Percentiles rank a stretch among this genome's conserved stretches.
Conservation (phyloP, 2,329 filamentous ascomycete genomes). For the Cordyceps javanica region DNA sequence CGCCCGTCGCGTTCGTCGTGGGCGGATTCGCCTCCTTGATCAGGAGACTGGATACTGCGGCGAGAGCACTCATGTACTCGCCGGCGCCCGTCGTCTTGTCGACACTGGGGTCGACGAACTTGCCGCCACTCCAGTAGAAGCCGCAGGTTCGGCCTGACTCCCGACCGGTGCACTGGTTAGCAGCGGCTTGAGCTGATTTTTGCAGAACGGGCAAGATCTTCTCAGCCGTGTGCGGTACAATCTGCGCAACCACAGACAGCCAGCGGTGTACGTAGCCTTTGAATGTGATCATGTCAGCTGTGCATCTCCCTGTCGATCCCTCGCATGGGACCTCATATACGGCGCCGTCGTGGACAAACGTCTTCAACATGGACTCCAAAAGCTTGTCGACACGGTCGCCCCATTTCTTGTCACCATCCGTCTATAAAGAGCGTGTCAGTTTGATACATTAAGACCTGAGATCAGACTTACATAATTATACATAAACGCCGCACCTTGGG, state of each 20-base stretch:
- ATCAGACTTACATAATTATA: constrained; percentile 51
- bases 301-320: constrained; percentile 47
- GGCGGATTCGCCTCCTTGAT: constrained; percentile 31
- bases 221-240: constrained; percentile 54
- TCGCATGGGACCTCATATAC: constrained; percentile 66
- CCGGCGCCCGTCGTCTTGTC: constrained; percentile 48
- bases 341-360: constrained; percentile 51
- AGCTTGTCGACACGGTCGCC: constrained; percentile 41
- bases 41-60: constrained; percentile 44
- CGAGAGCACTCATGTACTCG: constrained; percentile 50
- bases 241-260: constrained; percentile 52
- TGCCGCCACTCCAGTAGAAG: constrained; percentile 45
- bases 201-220: constrained; percentile 52
- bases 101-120: constrained; percentile 25
- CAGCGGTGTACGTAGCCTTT: constrained; percentile 65
- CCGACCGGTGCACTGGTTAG: constrained; percentile 56
- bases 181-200: constrained; percentile 53
- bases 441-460: not conserved
- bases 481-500: constrained; percentile 61
- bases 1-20: constrained; percentile 39
- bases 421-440: not conserved
- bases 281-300: constrained; percentile 66
- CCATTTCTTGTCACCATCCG: constrained; percentile 11
- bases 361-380: constrained; percentile 39
- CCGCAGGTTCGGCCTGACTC: constrained; percentile 54